Evolutionary conservation across 1,284 basidiomycete species (phyloP), one percentile per base, ranked within the genome.

Genomic region (Mrakiaceae sp.): DNA sequence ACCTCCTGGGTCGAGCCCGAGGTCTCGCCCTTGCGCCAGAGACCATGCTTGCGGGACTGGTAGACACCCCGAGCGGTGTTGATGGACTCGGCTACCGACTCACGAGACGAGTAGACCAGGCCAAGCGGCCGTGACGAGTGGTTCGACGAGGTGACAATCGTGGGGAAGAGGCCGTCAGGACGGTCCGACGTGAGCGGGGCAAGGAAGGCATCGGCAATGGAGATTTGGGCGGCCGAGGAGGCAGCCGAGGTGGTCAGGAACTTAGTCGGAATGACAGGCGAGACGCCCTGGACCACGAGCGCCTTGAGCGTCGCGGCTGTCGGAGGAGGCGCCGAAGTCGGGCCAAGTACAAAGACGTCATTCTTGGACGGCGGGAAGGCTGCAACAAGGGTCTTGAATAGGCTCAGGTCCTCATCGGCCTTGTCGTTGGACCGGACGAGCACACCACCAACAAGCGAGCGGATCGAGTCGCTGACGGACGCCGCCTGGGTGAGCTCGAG

Each of bases 1-100:
- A 98, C 83, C 50, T 90, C 83, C 74, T 99, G 96, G 1, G 88
- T 92, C 8, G 94, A 87, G 40, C 96, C 96, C 27, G 89, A 93
- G 0, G 93, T 96, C 76, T 91, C 94, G 40, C 96, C 96, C 76
- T 99, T 99, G 67, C 89, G 82, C 96, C 96, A 99, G 16, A 98
- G 79, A 7, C 94, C 94, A 73, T 94, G 90, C 72, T 93, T 93
- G 69, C 96, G 86, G 16, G 92, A 97, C 74, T 98, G 93, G 76
- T 99, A 99, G 50, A 96, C 87, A 43, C 95, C 96, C 71, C 87
- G 87, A 47, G 92, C 91, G 2, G 91, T 88, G 58, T 84, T 70
- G 72, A 99, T 92, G 69, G 88, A 89, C 74, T 94, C 88, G 67
- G 83, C 84, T 69, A 98, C 82, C 3, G 91, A 95, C 71, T 88